Conservation (phyloP, 768 basidiomycete genomes). For the Tulasnella sp. region DNA sequence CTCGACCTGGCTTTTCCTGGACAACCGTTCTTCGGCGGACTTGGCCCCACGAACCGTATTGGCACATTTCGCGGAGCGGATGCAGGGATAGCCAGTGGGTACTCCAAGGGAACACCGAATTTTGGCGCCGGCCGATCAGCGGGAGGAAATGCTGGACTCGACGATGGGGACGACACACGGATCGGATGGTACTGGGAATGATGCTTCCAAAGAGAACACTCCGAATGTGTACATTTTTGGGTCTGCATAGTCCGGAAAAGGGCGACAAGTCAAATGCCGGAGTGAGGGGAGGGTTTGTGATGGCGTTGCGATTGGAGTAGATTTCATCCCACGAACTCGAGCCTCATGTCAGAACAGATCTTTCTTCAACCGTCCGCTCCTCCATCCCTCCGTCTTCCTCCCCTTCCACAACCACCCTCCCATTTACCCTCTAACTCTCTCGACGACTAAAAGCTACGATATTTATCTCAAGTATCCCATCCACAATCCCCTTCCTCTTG, state of each 20-base stretch:
- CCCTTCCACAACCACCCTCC: neutral
- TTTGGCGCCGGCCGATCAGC: neutral
- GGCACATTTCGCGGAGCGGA: neutral
- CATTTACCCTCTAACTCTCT: neutral
- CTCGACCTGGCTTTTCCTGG: neutral
- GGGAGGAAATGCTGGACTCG: neutral
- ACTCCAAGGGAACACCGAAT: neutral
- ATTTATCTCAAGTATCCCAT: conserved; percentile 14
- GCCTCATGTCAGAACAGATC: conserved; percentile 8
- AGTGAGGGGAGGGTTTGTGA: conserved; percentile 5
- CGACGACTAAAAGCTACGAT: conserved; percentile 12
- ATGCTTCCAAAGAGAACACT: neutral
- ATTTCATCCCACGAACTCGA: conserved; percentile 10
- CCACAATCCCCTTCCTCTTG: neutral
- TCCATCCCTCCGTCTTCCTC: neutral
- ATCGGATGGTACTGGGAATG: neutral
- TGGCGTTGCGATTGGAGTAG: conserved; percentile 9
- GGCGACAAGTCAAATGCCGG: conserved; percentile 5
- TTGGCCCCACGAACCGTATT: neutral
- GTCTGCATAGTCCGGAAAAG: neutral
- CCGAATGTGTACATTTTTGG: neutral
- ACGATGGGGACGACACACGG: neutral
- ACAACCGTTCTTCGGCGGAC: neutral
- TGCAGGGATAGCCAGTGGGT: neutral
- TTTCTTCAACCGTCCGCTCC: conserved; percentile 7